Evolutionary conservation across 495 filamentous ascomycete genomes (phyloP).

Genomic region (Hypomontagnella submonticulosa): DNA sequence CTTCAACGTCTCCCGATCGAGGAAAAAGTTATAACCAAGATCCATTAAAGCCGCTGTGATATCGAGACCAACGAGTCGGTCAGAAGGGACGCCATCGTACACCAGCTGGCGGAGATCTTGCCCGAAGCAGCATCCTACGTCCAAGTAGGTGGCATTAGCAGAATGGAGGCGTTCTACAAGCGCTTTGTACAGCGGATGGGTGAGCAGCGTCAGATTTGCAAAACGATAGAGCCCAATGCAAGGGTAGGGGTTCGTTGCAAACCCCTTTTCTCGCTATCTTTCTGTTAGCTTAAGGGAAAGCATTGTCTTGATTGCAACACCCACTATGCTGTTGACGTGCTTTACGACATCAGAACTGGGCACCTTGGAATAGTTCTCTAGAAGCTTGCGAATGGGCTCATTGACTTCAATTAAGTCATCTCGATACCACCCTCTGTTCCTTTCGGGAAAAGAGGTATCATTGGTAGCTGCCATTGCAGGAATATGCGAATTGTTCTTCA

Average conservation of each 20-base stretch:
- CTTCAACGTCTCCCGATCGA: conserved; percentile 56
- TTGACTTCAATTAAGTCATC: conserved; percentile 37
- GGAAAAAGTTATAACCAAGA: conserved; percentile 65
- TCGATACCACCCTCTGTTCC: conserved; percentile 29
- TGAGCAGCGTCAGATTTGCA: conserved; percentile 44
- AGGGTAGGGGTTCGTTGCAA: conserved; percentile 49
- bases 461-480: conserved; percentile 28
- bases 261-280: conserved; percentile 50
- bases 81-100: conserved; percentile 53
- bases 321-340: conserved; percentile 42
- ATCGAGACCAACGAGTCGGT: conserved; percentile 58
- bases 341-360: conserved; percentile 40
- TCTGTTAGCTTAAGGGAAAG: not conserved
- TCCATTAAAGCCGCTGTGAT: conserved; percentile 61
- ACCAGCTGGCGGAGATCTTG: conserved; percentile 60
- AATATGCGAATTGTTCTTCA: too few species aligned
- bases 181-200: conserved; percentile 27
- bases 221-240: conserved; percentile 54
- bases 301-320: not conserved
- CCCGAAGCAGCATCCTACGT: conserved; percentile 61
- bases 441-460: conserved; percentile 9
- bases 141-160: conserved; percentile 47
- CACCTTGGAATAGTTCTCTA: conserved; percentile 45
- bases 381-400: conserved; percentile 34
- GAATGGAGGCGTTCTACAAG: conserved; percentile 30